Percentiles rank a stretch among this genome's conserved stretches.
These are phyloP conservation scores for Colletotrichum eremochloae DNA, from an alignment of 2,329 filamentous ascomycete genomes.

Conservation along the genomic window DNA sequence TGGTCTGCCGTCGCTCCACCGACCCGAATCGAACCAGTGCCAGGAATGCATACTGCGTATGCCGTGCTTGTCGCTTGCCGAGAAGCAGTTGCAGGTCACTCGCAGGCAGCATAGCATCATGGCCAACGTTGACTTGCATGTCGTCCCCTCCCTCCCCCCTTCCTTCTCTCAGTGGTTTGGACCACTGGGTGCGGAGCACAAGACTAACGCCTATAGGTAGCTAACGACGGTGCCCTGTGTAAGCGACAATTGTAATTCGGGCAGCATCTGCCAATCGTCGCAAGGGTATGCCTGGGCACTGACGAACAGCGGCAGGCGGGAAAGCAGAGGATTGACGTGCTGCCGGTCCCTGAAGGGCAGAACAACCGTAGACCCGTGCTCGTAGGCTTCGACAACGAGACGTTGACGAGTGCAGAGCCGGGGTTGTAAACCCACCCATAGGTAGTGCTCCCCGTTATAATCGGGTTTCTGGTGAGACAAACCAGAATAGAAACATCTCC, in stretches of 20 bases:
- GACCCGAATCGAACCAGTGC: neutral
- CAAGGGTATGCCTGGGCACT: constrained; percentile 32
- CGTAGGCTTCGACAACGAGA: constrained; percentile 36
- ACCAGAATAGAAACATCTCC: constrained; percentile 5
- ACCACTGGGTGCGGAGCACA: neutral
- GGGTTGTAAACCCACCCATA: neutral
- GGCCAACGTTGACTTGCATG: constrained; percentile 21
- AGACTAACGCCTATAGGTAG: constrained; percentile 17
- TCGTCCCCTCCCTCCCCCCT: constrained; percentile 32
- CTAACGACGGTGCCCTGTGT: constrained; percentile 23
- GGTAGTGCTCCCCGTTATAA: neutral
- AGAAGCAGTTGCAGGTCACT: constrained; percentile 27
- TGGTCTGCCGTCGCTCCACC: constrained; percentile 2
- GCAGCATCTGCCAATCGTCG: constrained; percentile 8
- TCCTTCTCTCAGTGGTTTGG: neutral
- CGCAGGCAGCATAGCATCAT: constrained; percentile 11
- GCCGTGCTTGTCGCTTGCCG: constrained; percentile 8
- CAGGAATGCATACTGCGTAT: neutral
- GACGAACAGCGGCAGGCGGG: neutral
- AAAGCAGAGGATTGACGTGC: constrained; percentile 8
- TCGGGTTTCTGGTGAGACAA: constrained; percentile 6
- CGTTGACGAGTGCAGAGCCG: constrained; percentile 11
- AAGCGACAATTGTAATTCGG: constrained; percentile 24
- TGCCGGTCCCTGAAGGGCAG: constrained; percentile 6
- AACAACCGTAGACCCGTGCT: constrained; percentile 14